These are phyloP conservation scores for Murraya koenigii DNA, from an alignment of 345 rosid species.

Conservation along the genomic window DNA sequence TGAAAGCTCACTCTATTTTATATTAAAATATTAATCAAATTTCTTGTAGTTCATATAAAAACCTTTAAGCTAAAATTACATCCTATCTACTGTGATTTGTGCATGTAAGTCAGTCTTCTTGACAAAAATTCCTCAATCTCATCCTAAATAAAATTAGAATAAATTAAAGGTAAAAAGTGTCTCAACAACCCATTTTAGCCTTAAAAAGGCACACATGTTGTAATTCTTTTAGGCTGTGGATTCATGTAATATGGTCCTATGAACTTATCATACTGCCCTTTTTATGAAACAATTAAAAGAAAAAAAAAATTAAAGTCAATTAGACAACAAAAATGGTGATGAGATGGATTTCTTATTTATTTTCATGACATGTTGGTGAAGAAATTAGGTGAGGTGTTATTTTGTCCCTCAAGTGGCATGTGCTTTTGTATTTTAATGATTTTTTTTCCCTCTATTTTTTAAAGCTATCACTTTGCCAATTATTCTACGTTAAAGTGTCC, in stretches of 20 bases:
- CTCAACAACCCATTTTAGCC: not conserved
- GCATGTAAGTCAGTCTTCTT: not conserved
- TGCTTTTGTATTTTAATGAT: not conserved
- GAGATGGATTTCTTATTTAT: not conserved
- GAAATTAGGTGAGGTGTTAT: conserved; percentile 4
- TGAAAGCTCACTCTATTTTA: not conserved
- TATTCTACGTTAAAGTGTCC: not conserved
- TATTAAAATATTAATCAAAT: not conserved
- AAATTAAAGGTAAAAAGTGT: too few relatives aligned
- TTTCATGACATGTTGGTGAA: not conserved
- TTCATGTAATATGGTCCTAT: not conserved
- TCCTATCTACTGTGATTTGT: not conserved
- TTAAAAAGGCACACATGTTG: not conserved
- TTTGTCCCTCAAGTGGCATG: not conserved
- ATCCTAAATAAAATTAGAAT: not conserved
- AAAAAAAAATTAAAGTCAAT: too few relatives aligned
- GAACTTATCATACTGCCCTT: too few relatives aligned
- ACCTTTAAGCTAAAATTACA: too few relatives aligned
- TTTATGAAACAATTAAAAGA: too few relatives aligned
- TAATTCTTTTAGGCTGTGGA: not conserved
- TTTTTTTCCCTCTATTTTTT: too few relatives aligned
- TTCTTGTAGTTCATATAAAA: not conserved
- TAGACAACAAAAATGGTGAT: not conserved
- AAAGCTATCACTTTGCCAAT: not conserved
- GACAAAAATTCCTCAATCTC: too few relatives aligned